Percentiles rank a stretch among this genome's conserved stretches.
Conservation (phyloP, 306 rosid species). For the Macrotyloma uniflorum region DNA sequence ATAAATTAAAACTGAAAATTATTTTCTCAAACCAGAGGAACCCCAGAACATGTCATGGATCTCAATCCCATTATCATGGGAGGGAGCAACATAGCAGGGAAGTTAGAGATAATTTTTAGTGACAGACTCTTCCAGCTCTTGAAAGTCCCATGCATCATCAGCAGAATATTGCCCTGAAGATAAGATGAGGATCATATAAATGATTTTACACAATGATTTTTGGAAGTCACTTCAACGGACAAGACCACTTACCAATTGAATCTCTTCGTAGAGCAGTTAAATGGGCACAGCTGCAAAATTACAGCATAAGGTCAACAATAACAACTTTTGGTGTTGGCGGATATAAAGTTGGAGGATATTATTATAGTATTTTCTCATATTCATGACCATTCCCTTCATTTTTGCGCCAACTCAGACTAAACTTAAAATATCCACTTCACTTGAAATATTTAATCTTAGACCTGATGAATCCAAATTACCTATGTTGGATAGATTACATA, state of each 20-base stretch:
- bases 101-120: slow-evolving; percentile 68
- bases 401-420: neutral
- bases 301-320: slow-evolving; percentile 24
- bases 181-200: slow-evolving; percentile 2
- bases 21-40: neutral
- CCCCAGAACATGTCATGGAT: neutral
- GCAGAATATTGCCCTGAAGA: slow-evolving; percentile 81
- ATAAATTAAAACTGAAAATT: neutral
- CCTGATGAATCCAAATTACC: neutral
- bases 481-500: no score
- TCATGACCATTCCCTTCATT: neutral
- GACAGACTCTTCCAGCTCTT: slow-evolving; percentile 82
- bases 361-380: slow-evolving; percentile 17
- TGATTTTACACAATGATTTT: slow-evolving; percentile 17
- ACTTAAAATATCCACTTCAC: neutral
- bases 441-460: neutral
- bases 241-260: slow-evolving; percentile 71
- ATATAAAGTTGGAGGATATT: no score
- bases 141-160: slow-evolving; percentile 93
- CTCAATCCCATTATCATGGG: slow-evolving; percentile 8
- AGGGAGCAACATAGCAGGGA: neutral
- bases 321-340: slow-evolving; percentile 8
- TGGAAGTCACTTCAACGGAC: slow-evolving; percentile 7
- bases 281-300: slow-evolving; percentile 86
- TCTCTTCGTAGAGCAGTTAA: slow-evolving; percentile 94